Conservation (phyloP, 352 stramenopile species). For the Ophiocytium majus region DNA sequence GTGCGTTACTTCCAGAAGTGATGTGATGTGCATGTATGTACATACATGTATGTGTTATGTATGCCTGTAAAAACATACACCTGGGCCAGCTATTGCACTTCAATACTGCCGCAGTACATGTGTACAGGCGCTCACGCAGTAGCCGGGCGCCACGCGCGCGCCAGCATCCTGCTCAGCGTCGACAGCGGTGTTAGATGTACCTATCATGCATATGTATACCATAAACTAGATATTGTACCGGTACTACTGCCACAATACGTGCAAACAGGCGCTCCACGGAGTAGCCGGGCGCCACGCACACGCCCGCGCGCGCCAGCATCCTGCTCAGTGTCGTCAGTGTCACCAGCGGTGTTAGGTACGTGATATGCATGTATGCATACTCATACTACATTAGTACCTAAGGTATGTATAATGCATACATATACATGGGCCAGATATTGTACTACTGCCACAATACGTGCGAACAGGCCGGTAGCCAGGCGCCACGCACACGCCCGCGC, state of each 20-base stretch:
- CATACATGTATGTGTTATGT: neutral
- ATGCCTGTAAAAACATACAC: neutral
- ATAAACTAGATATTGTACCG: neutral
- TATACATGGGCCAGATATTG: neutral
- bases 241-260: neutral
- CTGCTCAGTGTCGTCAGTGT: neutral
- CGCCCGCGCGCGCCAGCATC: neutral
- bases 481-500: neutral
- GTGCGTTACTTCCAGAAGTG: no score
- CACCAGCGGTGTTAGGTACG: no score
- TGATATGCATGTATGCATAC: no score
- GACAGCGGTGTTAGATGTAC: no score
- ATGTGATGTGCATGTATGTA: no score
- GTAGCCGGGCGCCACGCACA: neutral
- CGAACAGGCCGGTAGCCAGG: neutral
- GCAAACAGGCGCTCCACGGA: neutral
- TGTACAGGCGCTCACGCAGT: slow-evolving; percentile 51
- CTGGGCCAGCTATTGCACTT: neutral
- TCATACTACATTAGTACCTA: no score
- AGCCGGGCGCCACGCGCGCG: slow-evolving; percentile 47
- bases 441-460: neutral
- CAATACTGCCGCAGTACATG: no score
- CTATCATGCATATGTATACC: neutral
- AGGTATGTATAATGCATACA: no score
- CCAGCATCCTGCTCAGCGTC: neutral